A percentile compares a stretch with the other conserved stretches of the same genome.
Evolutionary conservation across 495 filamentous ascomycete species (phyloP).

Genomic region (Neurospora sp.): DNA sequence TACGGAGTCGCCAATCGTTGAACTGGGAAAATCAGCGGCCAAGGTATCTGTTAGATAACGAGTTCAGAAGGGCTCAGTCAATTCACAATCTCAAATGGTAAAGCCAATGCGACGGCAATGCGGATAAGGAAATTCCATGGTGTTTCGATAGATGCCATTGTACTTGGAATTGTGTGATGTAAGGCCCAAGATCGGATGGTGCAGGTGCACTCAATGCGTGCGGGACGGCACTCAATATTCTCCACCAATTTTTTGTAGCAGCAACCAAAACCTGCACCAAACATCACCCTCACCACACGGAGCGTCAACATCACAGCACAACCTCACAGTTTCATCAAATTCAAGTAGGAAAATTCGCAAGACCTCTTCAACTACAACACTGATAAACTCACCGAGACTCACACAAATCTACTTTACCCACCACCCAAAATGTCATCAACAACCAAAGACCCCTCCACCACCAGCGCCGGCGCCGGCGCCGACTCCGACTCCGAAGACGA

Average conservation of each 20-base stretch:
- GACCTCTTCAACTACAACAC: neutral
- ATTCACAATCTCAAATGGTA: neutral
- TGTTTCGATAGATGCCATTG: neutral
- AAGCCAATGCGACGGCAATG: neutral
- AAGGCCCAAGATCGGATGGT: neutral
- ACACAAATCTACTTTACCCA: neutral
- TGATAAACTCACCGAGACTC: neutral
- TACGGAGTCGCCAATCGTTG: neutral
- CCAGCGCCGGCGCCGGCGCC: neutral
- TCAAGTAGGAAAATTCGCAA: neutral
- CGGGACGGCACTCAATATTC: neutral
- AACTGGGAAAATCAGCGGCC: neutral
- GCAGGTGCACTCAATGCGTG: neutral
- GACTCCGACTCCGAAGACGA: conserved; percentile 36
- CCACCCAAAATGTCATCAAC: neutral
- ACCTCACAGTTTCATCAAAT: neutral
- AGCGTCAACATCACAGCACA: neutral
- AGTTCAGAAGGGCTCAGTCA: neutral
- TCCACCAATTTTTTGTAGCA: neutral
- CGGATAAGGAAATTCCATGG: neutral
- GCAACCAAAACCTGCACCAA: neutral
- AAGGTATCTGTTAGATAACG: neutral
- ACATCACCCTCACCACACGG: neutral
- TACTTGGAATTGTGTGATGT: neutral
- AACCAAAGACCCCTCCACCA: neutral